Conservation (phyloP, 2,329 filamentous ascomycete species). For the Fusarium foetens region DNA sequence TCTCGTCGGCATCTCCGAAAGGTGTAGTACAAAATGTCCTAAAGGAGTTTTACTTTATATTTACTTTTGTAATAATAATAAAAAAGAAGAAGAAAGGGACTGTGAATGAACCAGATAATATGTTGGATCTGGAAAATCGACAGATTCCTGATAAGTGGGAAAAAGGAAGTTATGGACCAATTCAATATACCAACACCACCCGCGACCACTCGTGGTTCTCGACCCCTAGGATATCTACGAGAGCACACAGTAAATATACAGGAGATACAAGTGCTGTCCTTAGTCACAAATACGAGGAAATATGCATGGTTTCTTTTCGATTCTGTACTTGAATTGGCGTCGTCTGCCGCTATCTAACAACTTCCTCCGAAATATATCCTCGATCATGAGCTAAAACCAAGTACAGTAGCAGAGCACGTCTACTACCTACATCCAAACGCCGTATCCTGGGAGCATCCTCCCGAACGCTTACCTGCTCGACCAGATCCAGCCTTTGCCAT, state of each 20-base stretch:
- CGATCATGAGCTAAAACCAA: constrained; percentile 30
- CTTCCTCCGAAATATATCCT: constrained; percentile 16
- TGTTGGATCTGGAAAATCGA: not conserved
- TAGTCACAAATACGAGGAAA: not conserved
- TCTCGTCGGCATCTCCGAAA: not conserved
- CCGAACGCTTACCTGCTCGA: constrained; percentile 31
- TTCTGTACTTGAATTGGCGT: not conserved
- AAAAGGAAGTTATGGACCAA: not conserved
- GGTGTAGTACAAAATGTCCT: too few species aligned
- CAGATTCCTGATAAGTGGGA: not conserved
- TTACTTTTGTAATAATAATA: not conserved
- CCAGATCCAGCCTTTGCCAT: constrained; percentile 31
- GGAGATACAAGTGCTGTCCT: not conserved
- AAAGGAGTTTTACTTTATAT: not conserved
- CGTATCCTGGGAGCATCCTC: constrained; percentile 35
- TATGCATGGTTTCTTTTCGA: not conserved
- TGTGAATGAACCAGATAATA: not conserved
- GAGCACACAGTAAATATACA: not conserved
- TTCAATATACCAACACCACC: not conserved
- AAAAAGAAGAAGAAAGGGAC: not conserved
- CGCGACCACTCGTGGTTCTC: not conserved
- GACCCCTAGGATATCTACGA: not conserved
- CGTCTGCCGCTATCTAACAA: constrained; percentile 22
- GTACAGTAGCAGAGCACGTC: constrained; percentile 24
- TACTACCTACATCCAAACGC: constrained; percentile 43